phyloP scores from a whole-genome alignment of 345 rosid genomes.

The Corchorus olitorius region DNA sequence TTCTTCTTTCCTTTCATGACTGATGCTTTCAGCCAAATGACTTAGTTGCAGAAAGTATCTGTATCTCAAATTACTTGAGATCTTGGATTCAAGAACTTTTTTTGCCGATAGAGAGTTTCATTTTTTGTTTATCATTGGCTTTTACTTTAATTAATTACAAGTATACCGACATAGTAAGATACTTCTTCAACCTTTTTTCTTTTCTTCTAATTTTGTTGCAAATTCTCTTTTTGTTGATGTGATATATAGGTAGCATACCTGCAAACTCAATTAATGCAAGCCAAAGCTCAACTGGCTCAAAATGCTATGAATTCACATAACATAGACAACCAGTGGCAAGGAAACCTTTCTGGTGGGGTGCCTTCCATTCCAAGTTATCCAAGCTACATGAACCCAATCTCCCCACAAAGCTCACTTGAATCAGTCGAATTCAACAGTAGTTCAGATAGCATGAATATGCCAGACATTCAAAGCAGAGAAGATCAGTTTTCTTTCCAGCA shows the following conservation, averaged over 20 bases:
- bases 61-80: not conserved
- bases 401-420: constrained; percentile 79
- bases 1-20: no score
- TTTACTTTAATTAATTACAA: not conserved
- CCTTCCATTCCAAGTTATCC: constrained; percentile 33
- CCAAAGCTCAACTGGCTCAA: constrained; percentile 70
- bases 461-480: constrained; percentile 46
- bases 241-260: constrained; percentile 67
- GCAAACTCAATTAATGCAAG: constrained; percentile 90
- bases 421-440: constrained; percentile 38
- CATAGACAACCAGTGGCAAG: constrained; percentile 44
- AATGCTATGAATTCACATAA: constrained; percentile 37
- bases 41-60: not conserved
- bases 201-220: not conserved
- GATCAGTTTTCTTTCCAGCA: constrained; percentile 38
- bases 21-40: not conserved
- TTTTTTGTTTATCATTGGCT: constrained; percentile 1
- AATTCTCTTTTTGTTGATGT: not conserved
- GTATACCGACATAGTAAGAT: not conserved
- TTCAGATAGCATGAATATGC: constrained; percentile 34
- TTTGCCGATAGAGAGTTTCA: not conserved
- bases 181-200: not conserved
- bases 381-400: constrained; percentile 50
- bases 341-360: constrained; percentile 22
- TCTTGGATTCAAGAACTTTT: not conserved